Conservation (phyloP, 306 rosid species). For the Rosa chinensis region DNA sequence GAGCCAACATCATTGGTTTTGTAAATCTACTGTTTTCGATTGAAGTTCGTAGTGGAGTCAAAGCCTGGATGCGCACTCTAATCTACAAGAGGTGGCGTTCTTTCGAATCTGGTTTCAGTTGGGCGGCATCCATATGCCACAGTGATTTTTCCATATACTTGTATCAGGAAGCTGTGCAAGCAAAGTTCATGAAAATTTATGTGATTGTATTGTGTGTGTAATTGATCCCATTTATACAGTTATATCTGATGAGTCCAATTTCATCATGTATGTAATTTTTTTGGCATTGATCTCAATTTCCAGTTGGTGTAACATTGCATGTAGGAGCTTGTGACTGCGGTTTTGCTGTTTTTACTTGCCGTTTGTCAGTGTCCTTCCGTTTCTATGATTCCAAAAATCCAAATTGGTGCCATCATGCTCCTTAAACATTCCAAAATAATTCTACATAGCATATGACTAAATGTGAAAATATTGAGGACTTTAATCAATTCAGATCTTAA, state of each 20-base stretch:
- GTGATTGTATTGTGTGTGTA: constrained; percentile 46
- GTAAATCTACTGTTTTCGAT: constrained; percentile 15
- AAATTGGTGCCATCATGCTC: too few relatives aligned
- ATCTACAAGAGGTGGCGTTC: constrained; percentile 14
- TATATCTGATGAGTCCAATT: constrained; percentile 33
- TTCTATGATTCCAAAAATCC: background rate
- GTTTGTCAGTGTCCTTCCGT: background rate
- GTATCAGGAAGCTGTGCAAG: constrained; percentile 32
- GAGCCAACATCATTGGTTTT: background rate
- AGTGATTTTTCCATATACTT: constrained; percentile 34
- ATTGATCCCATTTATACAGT: constrained; percentile 36
- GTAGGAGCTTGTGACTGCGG: background rate
- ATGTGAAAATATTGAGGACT: too few relatives aligned
- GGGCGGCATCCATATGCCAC: constrained; percentile 32
- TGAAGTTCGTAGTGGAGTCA: background rate
- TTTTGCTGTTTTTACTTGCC: background rate
- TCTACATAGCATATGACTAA: background rate
- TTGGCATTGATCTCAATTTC: constrained; percentile 27
- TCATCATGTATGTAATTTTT: constrained; percentile 21
- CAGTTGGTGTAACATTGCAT: constrained; percentile 11
- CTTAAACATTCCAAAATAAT: too few relatives aligned
- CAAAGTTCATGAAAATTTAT: constrained; percentile 33
- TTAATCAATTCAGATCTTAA: too few relatives aligned
- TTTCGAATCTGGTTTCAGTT: constrained; percentile 27
- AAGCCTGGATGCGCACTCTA: constrained; percentile 14